These are phyloP conservation scores for Pythium coloratum DNA, from an alignment of 352 stramenopile genomes.

Conservation along the genomic window DNA sequence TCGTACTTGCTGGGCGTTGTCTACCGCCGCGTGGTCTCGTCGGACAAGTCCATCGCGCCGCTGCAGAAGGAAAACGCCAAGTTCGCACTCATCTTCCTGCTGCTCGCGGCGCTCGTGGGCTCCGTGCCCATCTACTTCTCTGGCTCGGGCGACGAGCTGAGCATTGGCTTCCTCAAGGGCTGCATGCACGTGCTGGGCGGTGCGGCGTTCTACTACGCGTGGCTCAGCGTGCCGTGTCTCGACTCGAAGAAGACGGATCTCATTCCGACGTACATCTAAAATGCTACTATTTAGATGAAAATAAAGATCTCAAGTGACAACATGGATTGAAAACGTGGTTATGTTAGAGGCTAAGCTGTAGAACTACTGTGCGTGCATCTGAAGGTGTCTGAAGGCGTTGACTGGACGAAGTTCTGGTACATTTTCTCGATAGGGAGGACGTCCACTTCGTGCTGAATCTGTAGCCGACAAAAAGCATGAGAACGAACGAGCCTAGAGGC, in stretches of 20 bases:
- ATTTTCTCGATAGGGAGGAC: constrained; percentile 20
- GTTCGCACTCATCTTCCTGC: constrained; percentile 47
- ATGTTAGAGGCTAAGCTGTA: neutral
- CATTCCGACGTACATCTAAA: constrained; percentile 70
- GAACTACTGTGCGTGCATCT: neutral
- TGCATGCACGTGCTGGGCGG: constrained; percentile 69
- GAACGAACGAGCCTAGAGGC: neutral
- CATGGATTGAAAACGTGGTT: too few species aligned
- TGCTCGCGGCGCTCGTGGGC: constrained; percentile 42
- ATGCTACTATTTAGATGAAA: neutral
- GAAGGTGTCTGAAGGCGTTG: neutral
- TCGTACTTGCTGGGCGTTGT: constrained; percentile 53
- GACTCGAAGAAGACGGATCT: constrained; percentile 85
- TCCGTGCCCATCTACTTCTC: constrained; percentile 55
- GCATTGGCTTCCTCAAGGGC: constrained; percentile 58
- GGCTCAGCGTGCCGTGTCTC: constrained; percentile 71
- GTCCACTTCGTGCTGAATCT: constrained; percentile 26
- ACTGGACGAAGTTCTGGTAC: constrained; percentile 19
- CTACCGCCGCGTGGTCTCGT: constrained; percentile 55
- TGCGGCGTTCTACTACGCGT: constrained; percentile 75
- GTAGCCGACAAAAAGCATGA: neutral
- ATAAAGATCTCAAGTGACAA: neutral
- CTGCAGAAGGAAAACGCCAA: constrained; percentile 57
- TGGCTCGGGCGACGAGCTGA: constrained; percentile 36
- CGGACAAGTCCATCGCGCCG: constrained; percentile 47